phyloP scores from a whole-genome alignment of 352 stramenopile genomes.

The Pythium sukuiense region DNA sequence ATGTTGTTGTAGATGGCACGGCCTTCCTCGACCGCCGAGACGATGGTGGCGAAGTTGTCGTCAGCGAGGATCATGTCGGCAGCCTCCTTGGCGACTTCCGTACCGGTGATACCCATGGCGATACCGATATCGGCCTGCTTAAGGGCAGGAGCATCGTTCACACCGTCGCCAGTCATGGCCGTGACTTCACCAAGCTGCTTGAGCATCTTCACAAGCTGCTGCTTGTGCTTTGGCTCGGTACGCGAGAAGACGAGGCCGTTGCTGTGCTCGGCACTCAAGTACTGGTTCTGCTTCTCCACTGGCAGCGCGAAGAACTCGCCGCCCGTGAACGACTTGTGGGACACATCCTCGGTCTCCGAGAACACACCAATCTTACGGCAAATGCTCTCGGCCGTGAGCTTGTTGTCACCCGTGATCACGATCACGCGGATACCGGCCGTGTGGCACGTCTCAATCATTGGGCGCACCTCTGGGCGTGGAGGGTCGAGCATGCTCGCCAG shows the following conservation, averaged over 20 bases:
- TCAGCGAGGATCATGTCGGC: constrained; percentile 98
- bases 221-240: constrained; percentile 98
- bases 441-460: constrained; percentile 95
- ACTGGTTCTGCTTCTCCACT: constrained; percentile 89
- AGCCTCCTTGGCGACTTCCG: constrained; percentile 97
- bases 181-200: constrained; percentile 93
- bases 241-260: constrained; percentile 97
- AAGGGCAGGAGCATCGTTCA: constrained; percentile 98
- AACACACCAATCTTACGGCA: constrained; percentile 97
- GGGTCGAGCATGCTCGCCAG: constrained; percentile 99
- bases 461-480: constrained; percentile 94
- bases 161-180: constrained; percentile 98
- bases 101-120: constrained; percentile 98
- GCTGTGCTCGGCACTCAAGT: constrained; percentile 76
- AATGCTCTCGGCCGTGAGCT: constrained; percentile 97
- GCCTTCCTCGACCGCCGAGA: constrained; percentile 87
- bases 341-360: constrained; percentile 75
- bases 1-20: constrained; percentile 96
- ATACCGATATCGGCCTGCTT: constrained; percentile 98
- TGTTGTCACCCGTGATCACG: constrained; percentile 99
- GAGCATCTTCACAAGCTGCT: constrained; percentile 95
- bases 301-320: constrained; percentile 95
- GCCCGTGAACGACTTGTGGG: constrained; percentile 93
- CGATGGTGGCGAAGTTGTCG: constrained; percentile 99
- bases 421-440: constrained; percentile 98